Percentiles rank a stretch among this genome's conserved stretches.
These are phyloP conservation scores for Incumbomyces lentus DNA, from an alignment of 2,329 filamentous ascomycete genomes.

Conservation along the genomic window DNA sequence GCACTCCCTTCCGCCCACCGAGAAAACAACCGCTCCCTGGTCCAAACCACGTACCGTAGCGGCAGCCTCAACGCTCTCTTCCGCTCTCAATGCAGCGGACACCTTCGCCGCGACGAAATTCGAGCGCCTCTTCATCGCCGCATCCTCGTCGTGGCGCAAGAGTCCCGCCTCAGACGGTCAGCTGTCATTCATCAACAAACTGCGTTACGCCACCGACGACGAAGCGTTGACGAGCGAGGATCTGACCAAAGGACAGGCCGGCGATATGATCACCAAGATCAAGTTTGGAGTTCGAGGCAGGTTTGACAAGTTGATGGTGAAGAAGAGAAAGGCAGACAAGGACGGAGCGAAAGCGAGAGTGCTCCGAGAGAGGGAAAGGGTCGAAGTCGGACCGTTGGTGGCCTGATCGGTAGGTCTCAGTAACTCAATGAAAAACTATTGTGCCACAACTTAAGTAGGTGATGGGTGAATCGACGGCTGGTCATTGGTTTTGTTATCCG, in stretches of 20 bases:
- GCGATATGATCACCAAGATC: constrained; percentile 86
- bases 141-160: constrained; percentile 59
- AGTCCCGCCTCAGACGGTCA: constrained; percentile 48
- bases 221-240: constrained; percentile 48
- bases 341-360: constrained; percentile 22
- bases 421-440: no score
- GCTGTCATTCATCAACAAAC: constrained; percentile 33
- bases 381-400: constrained; percentile 39
- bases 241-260: constrained; percentile 68
- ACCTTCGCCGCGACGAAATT: constrained; percentile 63
- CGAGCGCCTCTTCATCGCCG: constrained; percentile 55
- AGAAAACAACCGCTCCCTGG: constrained; percentile 42
- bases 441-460: no score
- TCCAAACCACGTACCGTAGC: constrained; percentile 61
- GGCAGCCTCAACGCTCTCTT: constrained; percentile 53
- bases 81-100: constrained; percentile 76
- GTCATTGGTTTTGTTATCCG: no score
- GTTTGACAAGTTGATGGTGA: constrained; percentile 45
- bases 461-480: no score
- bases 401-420: constrained; percentile 7
- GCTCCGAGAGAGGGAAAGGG: constrained; percentile 28
- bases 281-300: constrained; percentile 67
- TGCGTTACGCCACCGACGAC: constrained; percentile 37
- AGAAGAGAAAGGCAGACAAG: constrained; percentile 38
- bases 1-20: constrained; percentile 16